Conservation (phyloP, 192 early-diverging fungal species). For the Rhizophagus sp. region DNA sequence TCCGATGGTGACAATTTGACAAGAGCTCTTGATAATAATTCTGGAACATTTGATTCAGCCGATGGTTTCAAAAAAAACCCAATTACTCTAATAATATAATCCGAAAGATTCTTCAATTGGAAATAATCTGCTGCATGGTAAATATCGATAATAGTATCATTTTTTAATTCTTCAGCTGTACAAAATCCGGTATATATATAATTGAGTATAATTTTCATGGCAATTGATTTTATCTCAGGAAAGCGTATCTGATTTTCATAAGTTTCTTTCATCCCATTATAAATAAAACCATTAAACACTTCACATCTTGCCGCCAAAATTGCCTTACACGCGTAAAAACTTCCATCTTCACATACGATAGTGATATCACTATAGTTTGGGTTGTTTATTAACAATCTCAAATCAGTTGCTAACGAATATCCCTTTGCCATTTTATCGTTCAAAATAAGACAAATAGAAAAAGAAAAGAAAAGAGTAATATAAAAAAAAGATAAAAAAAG, state of each 20-base stretch:
- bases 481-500: no score
- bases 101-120: not conserved
- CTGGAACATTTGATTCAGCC: not conserved
- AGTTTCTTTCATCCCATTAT: conserved; percentile 24
- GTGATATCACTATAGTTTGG: not conserved
- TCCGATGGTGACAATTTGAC: not conserved
- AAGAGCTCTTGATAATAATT: not conserved
- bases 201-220: not conserved
- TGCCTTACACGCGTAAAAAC: not conserved
- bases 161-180: not conserved
- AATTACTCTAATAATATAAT: conserved; percentile 1
- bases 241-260: conserved; percentile 5
- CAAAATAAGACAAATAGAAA: not conserved
- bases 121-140: conserved; percentile 17
- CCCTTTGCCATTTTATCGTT: not conserved
- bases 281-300: conserved; percentile 13
- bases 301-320: conserved; percentile 13
- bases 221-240: not conserved
- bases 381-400: not conserved
- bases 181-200: conserved; percentile 4
- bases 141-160: not conserved
- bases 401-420: not conserved
- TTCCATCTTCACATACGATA: not conserved
- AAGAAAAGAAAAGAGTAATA: not conserved
- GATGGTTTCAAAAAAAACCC: not conserved